phyloP scores from a whole-genome alignment of 768 basidiomycete genomes.

The Clitopilus hobsonii region DNA sequence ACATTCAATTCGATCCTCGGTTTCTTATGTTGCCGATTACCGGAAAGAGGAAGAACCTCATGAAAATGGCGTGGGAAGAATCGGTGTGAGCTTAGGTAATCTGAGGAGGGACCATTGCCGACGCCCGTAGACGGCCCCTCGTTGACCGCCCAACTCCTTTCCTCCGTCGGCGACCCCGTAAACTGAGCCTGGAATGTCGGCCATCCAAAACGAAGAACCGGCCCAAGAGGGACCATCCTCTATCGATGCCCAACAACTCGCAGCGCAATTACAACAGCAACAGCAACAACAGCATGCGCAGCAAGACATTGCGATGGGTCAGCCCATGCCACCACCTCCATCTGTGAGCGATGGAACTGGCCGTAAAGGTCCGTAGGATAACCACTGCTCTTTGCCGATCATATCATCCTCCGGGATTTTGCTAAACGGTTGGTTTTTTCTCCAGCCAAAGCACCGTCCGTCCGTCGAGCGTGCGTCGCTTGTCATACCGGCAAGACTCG shows the following conservation, averaged over 20 bases:
- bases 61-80: not conserved
- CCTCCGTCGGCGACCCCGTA: slow-evolving; percentile 18
- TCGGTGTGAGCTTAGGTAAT: not conserved
- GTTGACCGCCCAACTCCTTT: slow-evolving; percentile 8
- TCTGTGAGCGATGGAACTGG: slow-evolving; percentile 25
- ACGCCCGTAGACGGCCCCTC: slow-evolving; percentile 19
- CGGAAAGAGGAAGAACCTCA: not conserved
- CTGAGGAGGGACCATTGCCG: slow-evolving; percentile 6
- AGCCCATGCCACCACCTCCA: slow-evolving; percentile 23
- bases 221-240: slow-evolving; percentile 42
- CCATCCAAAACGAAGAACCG: slow-evolving; percentile 71
- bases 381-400: slow-evolving; percentile 12
- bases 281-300: slow-evolving; percentile 27
- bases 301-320: slow-evolving; percentile 13
- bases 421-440: slow-evolving; percentile 6
- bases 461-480: slow-evolving; percentile 73
- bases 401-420: slow-evolving; percentile 9
- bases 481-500: slow-evolving; percentile 83
- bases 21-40: not conserved
- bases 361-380: slow-evolving; percentile 56
- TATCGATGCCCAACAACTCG: slow-evolving; percentile 58
- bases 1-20: not conserved
- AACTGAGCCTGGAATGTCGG: slow-evolving; percentile 58
- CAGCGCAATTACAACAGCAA: slow-evolving; percentile 38
- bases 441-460: slow-evolving; percentile 75